A percentile compares a stretch with the other conserved stretches of the same genome.
Evolutionary conservation across 2,329 filamentous ascomycete species (phyloP).

Genomic region (Trichoderma arundinaceum): DNA sequence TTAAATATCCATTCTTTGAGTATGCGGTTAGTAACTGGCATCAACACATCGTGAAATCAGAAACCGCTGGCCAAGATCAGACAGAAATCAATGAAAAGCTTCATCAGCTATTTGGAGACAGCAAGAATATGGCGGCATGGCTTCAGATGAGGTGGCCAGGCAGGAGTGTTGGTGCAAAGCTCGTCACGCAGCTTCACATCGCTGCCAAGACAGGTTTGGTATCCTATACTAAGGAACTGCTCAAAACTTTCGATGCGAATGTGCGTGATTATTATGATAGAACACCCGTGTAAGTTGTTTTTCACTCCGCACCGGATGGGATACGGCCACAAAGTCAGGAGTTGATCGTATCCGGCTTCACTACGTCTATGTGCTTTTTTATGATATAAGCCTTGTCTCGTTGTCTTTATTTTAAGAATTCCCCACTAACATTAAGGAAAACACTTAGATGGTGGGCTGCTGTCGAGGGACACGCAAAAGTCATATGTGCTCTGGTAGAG

Average conservation of each 20-base stretch:
- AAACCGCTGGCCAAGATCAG: constrained; percentile 34
- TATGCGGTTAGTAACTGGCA: constrained; percentile 43
- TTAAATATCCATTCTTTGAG: constrained; percentile 39
- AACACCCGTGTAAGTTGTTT: constrained; percentile 36
- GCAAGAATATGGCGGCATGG: constrained; percentile 29
- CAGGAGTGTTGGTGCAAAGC: not conserved
- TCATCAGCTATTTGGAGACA: constrained; percentile 30
- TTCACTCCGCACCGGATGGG: too few relatives aligned
- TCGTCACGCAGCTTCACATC: constrained; percentile 33
- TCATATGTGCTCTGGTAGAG: constrained; percentile 35
- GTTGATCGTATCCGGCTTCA: not conserved
- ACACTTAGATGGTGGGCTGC: constrained; percentile 39
- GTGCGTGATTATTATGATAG: constrained; percentile 26
- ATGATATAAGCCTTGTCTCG: too few relatives aligned
- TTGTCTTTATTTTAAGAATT: not conserved
- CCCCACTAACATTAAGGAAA: not conserved
- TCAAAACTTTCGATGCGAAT: constrained; percentile 33
- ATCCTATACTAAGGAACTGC: constrained; percentile 35
- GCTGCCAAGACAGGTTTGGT: constrained; percentile 34
- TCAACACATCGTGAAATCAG: constrained; percentile 38
- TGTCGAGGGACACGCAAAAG: constrained; percentile 33
- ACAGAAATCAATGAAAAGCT: constrained; percentile 28
- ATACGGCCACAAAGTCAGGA: not conserved
- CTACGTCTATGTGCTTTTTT: not conserved
- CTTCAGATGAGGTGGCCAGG: constrained; percentile 32